phyloP scores from a whole-genome alignment of 164 flowering plant species.

The Saururus chinensis region DNA sequence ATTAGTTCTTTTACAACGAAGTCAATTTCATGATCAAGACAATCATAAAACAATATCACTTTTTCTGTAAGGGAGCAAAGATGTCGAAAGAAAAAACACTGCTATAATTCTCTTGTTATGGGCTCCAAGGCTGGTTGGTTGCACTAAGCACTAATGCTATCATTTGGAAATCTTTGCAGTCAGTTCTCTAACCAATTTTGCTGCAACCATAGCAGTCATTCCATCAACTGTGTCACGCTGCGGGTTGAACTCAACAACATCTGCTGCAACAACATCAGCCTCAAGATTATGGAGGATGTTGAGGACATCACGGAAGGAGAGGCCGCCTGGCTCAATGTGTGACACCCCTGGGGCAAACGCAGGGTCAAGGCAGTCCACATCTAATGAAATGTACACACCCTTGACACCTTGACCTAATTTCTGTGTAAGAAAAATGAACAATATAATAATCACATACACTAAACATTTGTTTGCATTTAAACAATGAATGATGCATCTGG shows the following conservation, averaged over 20 bases:
- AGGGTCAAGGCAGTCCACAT: constrained; percentile 91
- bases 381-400: constrained; percentile 88
- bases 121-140: no score
- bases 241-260: constrained; percentile 96
- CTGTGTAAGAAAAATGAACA: constrained; percentile 24
- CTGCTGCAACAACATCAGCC: constrained; percentile 87
- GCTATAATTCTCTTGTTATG: no score
- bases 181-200: constrained; percentile 88
- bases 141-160: not conserved
- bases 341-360: constrained; percentile 99
- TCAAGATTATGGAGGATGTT: constrained; percentile 90
- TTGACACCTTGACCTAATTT: constrained; percentile 93
- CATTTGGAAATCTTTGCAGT: constrained; percentile 80
- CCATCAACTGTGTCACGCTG: constrained; percentile 99
- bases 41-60: no score
- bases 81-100: no score
- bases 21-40: no score
- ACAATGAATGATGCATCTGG: not conserved
- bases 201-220: constrained; percentile 98
- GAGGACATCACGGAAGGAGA: constrained; percentile 88
- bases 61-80: no score
- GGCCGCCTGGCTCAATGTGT: constrained; percentile 98
- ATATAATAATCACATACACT: no score
- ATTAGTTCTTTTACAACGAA: no score
- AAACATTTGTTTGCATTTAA: no score